Evolutionary conservation across 305 asterid genomes (phyloP).

Genomic region (Fraxinus platypoda): DNA sequence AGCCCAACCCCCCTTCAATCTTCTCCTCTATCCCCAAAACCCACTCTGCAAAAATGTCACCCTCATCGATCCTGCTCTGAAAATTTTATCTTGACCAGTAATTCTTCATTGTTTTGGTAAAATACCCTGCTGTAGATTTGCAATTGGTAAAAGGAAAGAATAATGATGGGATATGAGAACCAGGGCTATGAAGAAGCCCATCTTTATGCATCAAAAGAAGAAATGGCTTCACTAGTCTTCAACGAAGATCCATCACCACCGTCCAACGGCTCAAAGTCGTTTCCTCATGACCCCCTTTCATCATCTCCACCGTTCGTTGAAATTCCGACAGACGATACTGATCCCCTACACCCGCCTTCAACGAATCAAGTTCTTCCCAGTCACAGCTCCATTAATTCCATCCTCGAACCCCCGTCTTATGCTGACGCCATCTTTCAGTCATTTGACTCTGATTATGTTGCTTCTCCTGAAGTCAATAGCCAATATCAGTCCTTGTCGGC

Average conservation of each 20-base stretch:
- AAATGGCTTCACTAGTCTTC: slow-evolving; percentile 59
- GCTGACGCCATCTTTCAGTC: slow-evolving; percentile 92
- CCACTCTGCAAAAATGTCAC: slow-evolving; percentile 6
- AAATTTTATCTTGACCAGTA: background rate
- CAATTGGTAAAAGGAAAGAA: slow-evolving; percentile 13
- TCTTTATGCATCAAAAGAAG: slow-evolving; percentile 53
- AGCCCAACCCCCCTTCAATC: background rate
- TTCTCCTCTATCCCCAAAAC: background rate
- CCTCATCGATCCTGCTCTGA: background rate
- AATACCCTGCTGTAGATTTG: background rate
- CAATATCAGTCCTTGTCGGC: slow-evolving; percentile 48
- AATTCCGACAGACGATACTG: slow-evolving; percentile 39
- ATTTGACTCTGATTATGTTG: slow-evolving; percentile 55
- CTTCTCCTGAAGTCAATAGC: slow-evolving; percentile 40
- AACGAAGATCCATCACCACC: slow-evolving; percentile 41
- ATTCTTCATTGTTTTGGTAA: background rate
- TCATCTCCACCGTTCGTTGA: slow-evolving; percentile 47
- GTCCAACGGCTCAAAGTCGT: slow-evolving; percentile 43
- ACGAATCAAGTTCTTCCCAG: slow-evolving; percentile 46
- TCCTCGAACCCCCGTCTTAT: slow-evolving; percentile 95
- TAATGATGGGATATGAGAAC: slow-evolving; percentile 69
- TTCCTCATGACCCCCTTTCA: slow-evolving; percentile 38
- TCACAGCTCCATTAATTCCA: slow-evolving; percentile 51
- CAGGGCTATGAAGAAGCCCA: slow-evolving; percentile 57
- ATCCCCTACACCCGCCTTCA: slow-evolving; percentile 32